These are phyloP conservation scores for Tetragonia tetragonoides DNA, from an alignment of 148 eudicot genomes.

Conservation along the genomic window DNA sequence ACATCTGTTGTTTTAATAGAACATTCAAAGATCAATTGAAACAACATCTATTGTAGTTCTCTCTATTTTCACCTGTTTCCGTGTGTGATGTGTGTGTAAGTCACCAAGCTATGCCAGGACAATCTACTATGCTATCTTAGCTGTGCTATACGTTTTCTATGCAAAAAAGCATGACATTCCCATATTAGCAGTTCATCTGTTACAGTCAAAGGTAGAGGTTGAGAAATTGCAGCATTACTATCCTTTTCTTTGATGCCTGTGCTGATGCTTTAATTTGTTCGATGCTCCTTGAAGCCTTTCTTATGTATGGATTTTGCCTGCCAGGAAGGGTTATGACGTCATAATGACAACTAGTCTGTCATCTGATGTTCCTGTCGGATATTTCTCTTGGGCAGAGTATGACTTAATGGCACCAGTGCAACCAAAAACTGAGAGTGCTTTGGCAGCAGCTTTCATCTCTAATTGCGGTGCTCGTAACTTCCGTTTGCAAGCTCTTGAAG, in stretches of 20 bases:
- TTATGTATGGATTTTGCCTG: conserved; percentile 18
- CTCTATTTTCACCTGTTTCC: neutral
- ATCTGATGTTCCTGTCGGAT: conserved; percentile 97
- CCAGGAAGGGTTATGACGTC: conserved; percentile 73
- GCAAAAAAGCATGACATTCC: neutral
- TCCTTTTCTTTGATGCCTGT: neutral
- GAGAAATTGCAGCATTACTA: neutral
- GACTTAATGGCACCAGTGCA: conserved; percentile 94
- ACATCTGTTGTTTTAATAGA: neutral
- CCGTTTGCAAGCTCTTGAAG: conserved; percentile 89
- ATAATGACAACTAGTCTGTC: conserved; percentile 98
- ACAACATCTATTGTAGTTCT: neutral
- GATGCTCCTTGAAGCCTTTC: conserved; percentile 10
- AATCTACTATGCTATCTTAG: neutral
- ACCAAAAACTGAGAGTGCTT: conserved; percentile 75
- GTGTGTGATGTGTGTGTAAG: neutral
- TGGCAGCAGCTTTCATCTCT: conserved; percentile 97
- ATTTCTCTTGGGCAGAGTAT: conserved; percentile 99
- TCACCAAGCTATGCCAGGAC: neutral
- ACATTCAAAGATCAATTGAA: neutral
- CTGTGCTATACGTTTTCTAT: neutral
- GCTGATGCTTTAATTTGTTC: neutral
- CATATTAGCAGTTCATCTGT: neutral
- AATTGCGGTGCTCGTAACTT: conserved; percentile 92
- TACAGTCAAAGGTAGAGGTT: neutral